Percentiles rank a stretch among this genome's conserved stretches.
These are phyloP conservation scores for Stygiomarasmius scandens DNA, from an alignment of 1,284 basidiomycete species.

Conservation along the genomic window DNA sequence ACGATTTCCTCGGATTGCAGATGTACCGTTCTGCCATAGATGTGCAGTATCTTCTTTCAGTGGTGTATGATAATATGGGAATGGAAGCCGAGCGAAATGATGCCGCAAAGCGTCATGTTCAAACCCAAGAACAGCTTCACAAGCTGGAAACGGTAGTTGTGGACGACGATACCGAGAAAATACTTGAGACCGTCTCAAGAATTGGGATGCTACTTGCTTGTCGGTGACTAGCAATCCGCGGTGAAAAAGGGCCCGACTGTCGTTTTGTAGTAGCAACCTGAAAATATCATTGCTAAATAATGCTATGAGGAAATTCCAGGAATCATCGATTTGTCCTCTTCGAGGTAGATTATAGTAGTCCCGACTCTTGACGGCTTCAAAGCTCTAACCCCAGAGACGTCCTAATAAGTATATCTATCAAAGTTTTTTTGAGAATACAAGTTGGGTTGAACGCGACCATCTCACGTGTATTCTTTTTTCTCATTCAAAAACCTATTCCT, in stretches of 20 bases:
- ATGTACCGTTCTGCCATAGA: slow-evolving; percentile 63
- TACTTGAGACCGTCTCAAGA: slow-evolving; percentile 60
- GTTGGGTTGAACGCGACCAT: too few species aligned
- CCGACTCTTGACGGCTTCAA: too few species aligned
- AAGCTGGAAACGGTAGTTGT: slow-evolving; percentile 43
- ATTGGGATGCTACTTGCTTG: slow-evolving; percentile 53
- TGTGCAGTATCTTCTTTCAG: slow-evolving; percentile 69
- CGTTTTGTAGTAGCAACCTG: not conserved
- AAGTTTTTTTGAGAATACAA: too few species aligned
- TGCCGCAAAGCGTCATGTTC: slow-evolving; percentile 50
- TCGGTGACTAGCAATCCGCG: not conserved
- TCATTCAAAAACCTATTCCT: too few species aligned
- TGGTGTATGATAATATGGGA: slow-evolving; percentile 71
- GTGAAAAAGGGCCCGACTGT: not conserved
- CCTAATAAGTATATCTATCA: too few species aligned
- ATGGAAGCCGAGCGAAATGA: slow-evolving; percentile 57
- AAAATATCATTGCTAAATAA: too few species aligned
- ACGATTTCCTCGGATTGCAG: slow-evolving; percentile 60
- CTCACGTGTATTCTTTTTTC: too few species aligned
- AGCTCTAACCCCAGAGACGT: too few species aligned
- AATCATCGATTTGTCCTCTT: too few species aligned
- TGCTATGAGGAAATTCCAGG: too few species aligned
- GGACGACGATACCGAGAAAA: slow-evolving; percentile 55
- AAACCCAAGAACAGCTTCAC: slow-evolving; percentile 44
- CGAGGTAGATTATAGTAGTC: too few species aligned